These are phyloP conservation scores for Backusella psychrophila DNA, from an alignment of 192 early-diverging fungal genomes.

Conservation along the genomic window DNA sequence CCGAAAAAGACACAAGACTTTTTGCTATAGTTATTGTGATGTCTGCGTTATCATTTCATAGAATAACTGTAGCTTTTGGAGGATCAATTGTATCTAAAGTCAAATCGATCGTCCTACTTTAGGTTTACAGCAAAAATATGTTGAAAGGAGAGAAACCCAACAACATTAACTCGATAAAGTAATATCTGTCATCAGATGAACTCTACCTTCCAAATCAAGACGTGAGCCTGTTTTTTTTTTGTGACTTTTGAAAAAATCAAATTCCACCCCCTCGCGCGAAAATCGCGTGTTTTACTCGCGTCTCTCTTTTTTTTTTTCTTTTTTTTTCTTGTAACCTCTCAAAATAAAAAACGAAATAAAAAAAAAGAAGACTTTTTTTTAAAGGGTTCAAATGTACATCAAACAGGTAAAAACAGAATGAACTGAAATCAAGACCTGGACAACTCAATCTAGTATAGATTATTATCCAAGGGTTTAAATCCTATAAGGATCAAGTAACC, in stretches of 20 bases:
- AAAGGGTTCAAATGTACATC: background rate
- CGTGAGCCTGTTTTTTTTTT: background rate
- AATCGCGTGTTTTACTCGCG: background rate
- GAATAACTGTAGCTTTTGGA: no score
- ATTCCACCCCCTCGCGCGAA: background rate
- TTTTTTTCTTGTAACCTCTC: background rate
- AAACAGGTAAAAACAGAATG: background rate
- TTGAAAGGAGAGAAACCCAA: no score
- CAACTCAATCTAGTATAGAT: conserved; percentile 51
- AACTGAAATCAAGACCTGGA: background rate
- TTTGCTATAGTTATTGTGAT: no score
- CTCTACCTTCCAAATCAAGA: background rate
- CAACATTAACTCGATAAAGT: background rate
- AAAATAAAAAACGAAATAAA: background rate
- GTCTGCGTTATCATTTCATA: no score
- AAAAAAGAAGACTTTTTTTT: no score
- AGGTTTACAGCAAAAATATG: no score
- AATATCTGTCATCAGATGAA: background rate
- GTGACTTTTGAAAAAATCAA: background rate
- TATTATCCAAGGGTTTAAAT: conserved; percentile 98
- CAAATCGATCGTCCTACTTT: no score
- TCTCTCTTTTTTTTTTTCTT: background rate
- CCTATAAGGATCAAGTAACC: conserved; percentile 95
- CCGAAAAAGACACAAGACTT: no score
- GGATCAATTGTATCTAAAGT: no score